Evolutionary conservation across 768 basidiomycete genomes (phyloP).

Genomic region (Boletus bicolor): DNA sequence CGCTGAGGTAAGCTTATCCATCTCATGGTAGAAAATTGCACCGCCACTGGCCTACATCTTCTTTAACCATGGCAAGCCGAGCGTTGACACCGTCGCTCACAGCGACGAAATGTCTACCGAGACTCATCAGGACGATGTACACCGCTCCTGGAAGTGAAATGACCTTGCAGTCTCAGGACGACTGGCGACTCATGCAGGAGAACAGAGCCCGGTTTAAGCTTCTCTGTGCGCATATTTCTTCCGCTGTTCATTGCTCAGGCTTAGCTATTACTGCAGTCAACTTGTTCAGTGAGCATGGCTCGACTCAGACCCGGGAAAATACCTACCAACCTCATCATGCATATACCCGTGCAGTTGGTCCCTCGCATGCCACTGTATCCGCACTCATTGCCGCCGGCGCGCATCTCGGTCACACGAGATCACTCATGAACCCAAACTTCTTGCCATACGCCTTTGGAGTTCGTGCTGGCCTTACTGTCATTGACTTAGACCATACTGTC

Average conservation of each 20-base stretch:
- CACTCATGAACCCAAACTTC: slow-evolving; percentile 86
- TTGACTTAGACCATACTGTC: slow-evolving; percentile 92
- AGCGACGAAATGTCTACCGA: slow-evolving; percentile 23
- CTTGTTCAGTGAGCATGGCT: slow-evolving; percentile 69
- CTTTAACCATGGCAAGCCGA: slow-evolving; percentile 26
- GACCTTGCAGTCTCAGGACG: slow-evolving; percentile 46
- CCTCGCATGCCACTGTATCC: slow-evolving; percentile 73
- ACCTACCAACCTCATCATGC: slow-evolving; percentile 71
- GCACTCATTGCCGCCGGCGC: slow-evolving; percentile 91
- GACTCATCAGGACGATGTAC: slow-evolving; percentile 27
- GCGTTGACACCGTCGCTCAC: slow-evolving; percentile 22
- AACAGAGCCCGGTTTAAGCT: slow-evolving; percentile 53
- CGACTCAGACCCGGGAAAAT: slow-evolving; percentile 63
- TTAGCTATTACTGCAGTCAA: slow-evolving; percentile 43
- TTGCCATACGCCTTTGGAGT: slow-evolving; percentile 90
- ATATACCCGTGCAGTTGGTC: slow-evolving; percentile 56
- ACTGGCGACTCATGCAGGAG: slow-evolving; percentile 65
- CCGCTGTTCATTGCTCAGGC: slow-evolving; percentile 8
- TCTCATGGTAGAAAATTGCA: slow-evolving; percentile 27
- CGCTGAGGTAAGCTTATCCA: slow-evolving; percentile 54
- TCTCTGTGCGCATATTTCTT: slow-evolving; percentile 45
- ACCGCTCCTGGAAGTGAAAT: slow-evolving; percentile 28
- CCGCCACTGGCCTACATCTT: slow-evolving; percentile 25
- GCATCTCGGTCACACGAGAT: slow-evolving; percentile 85
- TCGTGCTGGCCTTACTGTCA: slow-evolving; percentile 85